Conservation (phyloP, 495 filamentous ascomycete genomes). For the Penicillium manginii region DNA sequence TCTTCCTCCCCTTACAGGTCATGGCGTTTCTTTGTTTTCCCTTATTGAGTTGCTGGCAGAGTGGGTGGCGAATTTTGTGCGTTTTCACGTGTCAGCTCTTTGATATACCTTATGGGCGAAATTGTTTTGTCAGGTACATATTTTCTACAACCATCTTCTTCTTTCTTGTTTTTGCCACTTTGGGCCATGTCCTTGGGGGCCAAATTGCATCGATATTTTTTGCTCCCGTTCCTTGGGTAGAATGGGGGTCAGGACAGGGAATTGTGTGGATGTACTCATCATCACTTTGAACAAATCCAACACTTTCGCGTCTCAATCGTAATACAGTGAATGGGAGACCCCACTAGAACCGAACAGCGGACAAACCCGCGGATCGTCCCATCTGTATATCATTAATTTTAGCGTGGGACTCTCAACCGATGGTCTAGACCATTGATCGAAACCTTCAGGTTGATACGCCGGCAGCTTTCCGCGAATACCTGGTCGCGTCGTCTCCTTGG, state of each 20-base stretch:
- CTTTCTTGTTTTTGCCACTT: background rate
- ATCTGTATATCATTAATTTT: background rate
- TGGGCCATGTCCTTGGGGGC: background rate
- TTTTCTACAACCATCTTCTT: constrained; percentile 21
- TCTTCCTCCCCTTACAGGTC: constrained; percentile 28
- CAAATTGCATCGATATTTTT: background rate
- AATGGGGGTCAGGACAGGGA: constrained; percentile 4
- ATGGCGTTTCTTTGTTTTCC: constrained; percentile 33
- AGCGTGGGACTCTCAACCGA: background rate
- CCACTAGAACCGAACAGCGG: constrained; percentile 6
- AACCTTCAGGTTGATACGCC: too few species aligned
- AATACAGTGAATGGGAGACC: constrained; percentile 1
- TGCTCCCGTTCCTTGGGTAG: constrained; percentile 3
- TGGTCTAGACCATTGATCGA: constrained; percentile 12
- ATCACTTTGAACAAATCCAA: constrained; percentile 10
- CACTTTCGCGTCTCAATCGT: background rate
- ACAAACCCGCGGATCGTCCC: constrained; percentile 8
- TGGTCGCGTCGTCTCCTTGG: background rate
- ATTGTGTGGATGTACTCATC: constrained; percentile 13
- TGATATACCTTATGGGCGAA: constrained; percentile 18
- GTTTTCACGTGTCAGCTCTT: constrained; percentile 26
- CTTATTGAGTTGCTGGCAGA: constrained; percentile 12
- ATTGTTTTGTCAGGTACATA: constrained; percentile 33
- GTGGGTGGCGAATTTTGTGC: constrained; percentile 29
- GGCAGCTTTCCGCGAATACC: background rate